phyloP scores from a whole-genome alignment of 2,329 filamentous ascomycete species.

The Paecilomyces dactylethromorphus region DNA sequence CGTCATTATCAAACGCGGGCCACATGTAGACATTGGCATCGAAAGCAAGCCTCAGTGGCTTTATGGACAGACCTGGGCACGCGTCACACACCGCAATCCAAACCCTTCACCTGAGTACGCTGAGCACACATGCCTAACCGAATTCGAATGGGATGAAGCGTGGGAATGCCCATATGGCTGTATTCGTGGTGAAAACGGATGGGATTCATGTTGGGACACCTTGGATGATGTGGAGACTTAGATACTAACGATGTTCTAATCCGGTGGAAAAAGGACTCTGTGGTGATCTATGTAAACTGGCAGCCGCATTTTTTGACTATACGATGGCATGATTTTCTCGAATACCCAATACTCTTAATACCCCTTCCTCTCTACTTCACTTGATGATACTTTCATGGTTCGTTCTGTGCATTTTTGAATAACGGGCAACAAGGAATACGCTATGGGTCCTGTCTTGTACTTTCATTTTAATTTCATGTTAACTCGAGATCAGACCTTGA shows the following conservation, averaged over 20 bases:
- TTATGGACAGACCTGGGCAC: background rate
- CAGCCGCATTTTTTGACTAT: background rate
- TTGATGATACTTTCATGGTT: background rate
- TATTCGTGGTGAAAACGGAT: background rate
- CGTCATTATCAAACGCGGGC: background rate
- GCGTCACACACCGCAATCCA: background rate
- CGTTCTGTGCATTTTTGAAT: background rate
- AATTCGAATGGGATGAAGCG: background rate
- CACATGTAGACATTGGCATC: background rate
- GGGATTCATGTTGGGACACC: background rate
- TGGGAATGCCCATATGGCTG: background rate
- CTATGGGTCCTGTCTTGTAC: background rate
- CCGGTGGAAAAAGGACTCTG: background rate
- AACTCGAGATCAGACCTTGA: background rate
- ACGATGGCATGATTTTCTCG: background rate
- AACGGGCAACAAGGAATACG: background rate
- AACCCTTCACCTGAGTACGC: background rate
- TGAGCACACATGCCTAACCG: background rate
- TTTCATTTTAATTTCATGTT: background rate
- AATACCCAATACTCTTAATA: background rate
- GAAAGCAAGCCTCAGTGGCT: background rate
- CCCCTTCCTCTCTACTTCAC: no score
- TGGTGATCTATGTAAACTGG: background rate
- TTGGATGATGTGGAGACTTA: background rate
- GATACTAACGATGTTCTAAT: background rate